A percentile compares a stretch with the other conserved stretches of the same genome.
phyloP scores from a whole-genome alignment of 129 eudicot genomes.

The Silybum marianum region DNA sequence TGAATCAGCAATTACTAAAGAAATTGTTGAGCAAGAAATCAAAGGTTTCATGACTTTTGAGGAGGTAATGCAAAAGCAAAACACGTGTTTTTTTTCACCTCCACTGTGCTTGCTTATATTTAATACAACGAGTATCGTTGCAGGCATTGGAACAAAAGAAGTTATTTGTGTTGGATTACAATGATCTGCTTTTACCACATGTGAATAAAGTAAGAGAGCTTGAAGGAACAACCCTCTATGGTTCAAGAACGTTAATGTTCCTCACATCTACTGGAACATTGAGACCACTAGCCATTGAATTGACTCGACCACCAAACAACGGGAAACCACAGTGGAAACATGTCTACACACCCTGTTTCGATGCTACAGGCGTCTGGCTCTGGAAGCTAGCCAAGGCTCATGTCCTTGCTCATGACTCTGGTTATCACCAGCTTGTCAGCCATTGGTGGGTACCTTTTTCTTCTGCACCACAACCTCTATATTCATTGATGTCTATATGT shows the following conservation, averaged over 20 bases:
- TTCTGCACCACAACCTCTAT: not conserved
- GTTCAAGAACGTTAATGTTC: conserved; percentile 73
- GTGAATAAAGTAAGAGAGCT: conserved; percentile 65
- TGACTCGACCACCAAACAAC: conserved; percentile 57
- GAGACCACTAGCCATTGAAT: conserved; percentile 69
- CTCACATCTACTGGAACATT: conserved; percentile 52
- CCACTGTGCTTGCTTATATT: not conserved
- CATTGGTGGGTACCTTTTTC: conserved; percentile 57
- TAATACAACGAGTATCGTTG: conserved; percentile 2
- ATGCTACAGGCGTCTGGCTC: conserved; percentile 40
- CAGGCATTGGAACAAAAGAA: conserved; percentile 72
- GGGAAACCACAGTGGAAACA: conserved; percentile 73
- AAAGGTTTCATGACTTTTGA: conserved; percentile 54
- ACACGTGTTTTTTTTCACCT: not conserved
- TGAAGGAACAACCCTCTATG: conserved; percentile 65
- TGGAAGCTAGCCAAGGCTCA: conserved; percentile 84
- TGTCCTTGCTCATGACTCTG: conserved; percentile 87
- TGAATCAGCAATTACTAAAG: conserved; percentile 66
- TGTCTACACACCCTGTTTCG: conserved; percentile 46
- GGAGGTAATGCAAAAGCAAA: conserved; percentile 40
- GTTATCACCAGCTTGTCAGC: conserved; percentile 65
- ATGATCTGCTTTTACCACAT: conserved; percentile 66
- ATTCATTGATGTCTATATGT: not conserved
- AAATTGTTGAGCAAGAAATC: conserved; percentile 42
- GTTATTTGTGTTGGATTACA: conserved; percentile 64